A percentile compares a stretch with the other conserved stretches of the same genome.
phyloP scores from a whole-genome alignment of 192 early-diverging fungal species.

The Entomortierella beljakovae region DNA sequence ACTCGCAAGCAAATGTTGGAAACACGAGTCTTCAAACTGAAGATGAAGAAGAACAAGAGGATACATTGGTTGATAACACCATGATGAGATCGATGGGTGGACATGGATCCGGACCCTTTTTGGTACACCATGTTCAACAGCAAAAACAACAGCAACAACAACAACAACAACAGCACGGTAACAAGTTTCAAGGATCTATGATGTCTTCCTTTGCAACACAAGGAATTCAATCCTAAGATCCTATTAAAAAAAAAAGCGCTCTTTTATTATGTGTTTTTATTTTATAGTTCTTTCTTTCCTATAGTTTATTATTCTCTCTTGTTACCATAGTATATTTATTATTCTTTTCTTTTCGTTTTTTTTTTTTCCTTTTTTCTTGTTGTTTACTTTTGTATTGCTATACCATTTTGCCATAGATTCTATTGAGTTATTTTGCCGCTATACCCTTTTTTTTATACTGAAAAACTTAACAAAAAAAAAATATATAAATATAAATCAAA shows the following conservation, averaged over 20 bases:
- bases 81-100: constrained; percentile 38
- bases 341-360: constrained; percentile 8
- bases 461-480: too few species aligned
- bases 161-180: constrained; percentile 11
- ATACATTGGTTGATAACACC: constrained; percentile 34
- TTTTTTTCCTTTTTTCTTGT: background rate
- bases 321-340: background rate
- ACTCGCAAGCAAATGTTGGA: constrained; percentile 19
- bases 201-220: background rate
- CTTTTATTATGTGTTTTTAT: background rate
- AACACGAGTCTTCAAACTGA: constrained; percentile 14
- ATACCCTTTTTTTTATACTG: too few species aligned
- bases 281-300: too few species aligned
- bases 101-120: background rate
- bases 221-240: constrained; percentile 23
- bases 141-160: constrained; percentile 10
- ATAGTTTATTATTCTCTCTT: background rate
- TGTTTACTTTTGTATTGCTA: constrained; percentile 4
- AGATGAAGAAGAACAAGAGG: constrained; percentile 35
- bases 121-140: background rate
- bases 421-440: too few species aligned
- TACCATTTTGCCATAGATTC: constrained; percentile 7
- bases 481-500: too few species aligned
- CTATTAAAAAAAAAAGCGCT: background rate
- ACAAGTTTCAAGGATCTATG: constrained; percentile 13